Base-by-base conservation (phyloP, 805 yeast species). In the Yarrowia deformans region DNA sequence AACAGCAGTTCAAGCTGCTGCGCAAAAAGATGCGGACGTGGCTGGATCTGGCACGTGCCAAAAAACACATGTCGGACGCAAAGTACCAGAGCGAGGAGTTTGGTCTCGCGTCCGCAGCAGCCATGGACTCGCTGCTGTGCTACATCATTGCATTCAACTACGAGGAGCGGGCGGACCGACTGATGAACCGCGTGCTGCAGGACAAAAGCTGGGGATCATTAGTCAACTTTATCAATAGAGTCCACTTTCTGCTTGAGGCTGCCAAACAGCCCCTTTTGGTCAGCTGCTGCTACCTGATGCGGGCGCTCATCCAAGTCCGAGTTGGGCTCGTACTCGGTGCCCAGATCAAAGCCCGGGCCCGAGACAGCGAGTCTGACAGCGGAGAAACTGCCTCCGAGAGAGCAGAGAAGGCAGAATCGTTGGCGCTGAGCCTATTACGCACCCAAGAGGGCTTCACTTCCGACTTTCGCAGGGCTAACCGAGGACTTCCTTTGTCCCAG, bases 61-160 rank as follows among this genome's bases (percentile, higher is more conserved):
- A 79, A 69, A 82, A 82, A 70, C 83, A 80, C 73, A 79, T 77
- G 49, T 75, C 81, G 14, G 84, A 82, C 70, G 69, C 74, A 1
- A 77, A 77, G 13, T 72, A 73, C 52, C 68, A 71, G 13, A 71
- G 71, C 3, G 72, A 77, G 8, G 70, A 78, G 60, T 72, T 70
- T 35, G 72, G 72, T 10, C 72, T 72, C n/a, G 80, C 83, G 0
- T 75, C 78, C 3, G 76, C 81, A 7, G 71, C 76, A 7, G 75
- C 77, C 12, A 71, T 82, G 69, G 85, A 82, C 72, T 75, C 83
- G 8, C 68, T 82, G 18, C 71, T 82, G 52, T 76, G 80, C 60
- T 78, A 79, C 68, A 75, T 79, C 67, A 74, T 80, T 3, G 80
- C 78, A 3, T 79, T 80, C 70, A 80, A 79, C 70, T 79, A 76